Percentiles rank a stretch among this genome's conserved stretches.
phyloP scores from a whole-genome alignment of 495 filamentous ascomycete species.

The Penicillium salamii region DNA sequence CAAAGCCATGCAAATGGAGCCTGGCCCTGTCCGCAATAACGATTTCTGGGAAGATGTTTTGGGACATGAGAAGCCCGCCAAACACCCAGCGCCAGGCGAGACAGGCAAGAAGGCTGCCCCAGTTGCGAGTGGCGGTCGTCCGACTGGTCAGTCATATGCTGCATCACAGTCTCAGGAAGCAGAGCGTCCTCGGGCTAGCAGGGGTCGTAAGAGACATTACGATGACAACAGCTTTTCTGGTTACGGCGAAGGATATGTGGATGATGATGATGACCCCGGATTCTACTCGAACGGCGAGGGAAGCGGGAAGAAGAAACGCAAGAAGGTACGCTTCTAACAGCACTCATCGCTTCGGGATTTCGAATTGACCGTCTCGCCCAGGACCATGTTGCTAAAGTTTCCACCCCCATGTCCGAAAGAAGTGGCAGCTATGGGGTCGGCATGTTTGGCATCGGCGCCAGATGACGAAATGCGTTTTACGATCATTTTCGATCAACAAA shows the following conservation, averaged over 20 bases:
- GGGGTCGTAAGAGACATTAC: constrained; percentile 65
- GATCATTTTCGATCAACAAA: constrained; percentile 19
- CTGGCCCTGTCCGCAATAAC: constrained; percentile 54
- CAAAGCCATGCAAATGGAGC: constrained; percentile 54
- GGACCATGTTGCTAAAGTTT: constrained; percentile 46
- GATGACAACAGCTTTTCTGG: constrained; percentile 66
- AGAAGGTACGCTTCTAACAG: constrained; percentile 43
- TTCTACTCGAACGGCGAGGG: constrained; percentile 47
- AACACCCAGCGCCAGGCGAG: constrained; percentile 29
- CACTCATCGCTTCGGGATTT: constrained; percentile 2
- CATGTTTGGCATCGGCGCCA: constrained; percentile 49
- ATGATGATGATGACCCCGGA: constrained; percentile 56
- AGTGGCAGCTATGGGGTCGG: constrained; percentile 46
- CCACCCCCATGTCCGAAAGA: constrained; percentile 43
- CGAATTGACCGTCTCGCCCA: constrained; percentile 16
- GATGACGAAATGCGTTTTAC: constrained; percentile 31
- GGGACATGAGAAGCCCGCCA: constrained; percentile 55
- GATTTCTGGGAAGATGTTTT: constrained; percentile 58
- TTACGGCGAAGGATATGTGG: constrained; percentile 62
- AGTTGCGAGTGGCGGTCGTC: constrained; percentile 27
- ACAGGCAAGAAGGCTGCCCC: constrained; percentile 36
- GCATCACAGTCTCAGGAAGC: constrained; percentile 32
- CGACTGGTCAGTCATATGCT: constrained; percentile 28
- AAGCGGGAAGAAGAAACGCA: constrained; percentile 47
- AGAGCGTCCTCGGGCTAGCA: constrained; percentile 51